phyloP scores from a whole-genome alignment of 2,329 filamentous ascomycete genomes.

The Davidsoniella eucalypti region DNA sequence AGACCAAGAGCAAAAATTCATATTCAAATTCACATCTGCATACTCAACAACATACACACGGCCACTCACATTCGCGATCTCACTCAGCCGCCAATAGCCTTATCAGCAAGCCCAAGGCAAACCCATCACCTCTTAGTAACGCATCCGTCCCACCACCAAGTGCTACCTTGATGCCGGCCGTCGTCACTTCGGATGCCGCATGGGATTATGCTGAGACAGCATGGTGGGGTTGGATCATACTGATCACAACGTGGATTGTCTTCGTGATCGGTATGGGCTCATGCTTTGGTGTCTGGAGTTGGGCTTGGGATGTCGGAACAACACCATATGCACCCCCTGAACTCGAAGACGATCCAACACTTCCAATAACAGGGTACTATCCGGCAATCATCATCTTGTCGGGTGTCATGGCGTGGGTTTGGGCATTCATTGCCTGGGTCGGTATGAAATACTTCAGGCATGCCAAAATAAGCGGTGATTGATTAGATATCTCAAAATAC shows the following conservation, averaged over 20 bases:
- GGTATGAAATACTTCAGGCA: conserved; percentile 99
- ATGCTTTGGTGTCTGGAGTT: conserved; percentile 88
- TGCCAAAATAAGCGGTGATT: conserved; percentile 67
- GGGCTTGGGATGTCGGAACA: conserved; percentile 97
- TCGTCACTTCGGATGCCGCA: conserved; percentile 31
- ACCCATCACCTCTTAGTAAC: conserved; percentile 6
- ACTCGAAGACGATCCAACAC: conserved; percentile 80
- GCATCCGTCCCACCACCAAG: conserved; percentile 5
- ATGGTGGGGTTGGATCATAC: conserved; percentile 94
- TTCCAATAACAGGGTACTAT: conserved; percentile 95
- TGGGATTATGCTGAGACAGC: conserved; percentile 93
- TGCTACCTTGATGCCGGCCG: conserved; percentile 18
- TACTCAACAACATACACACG: background rate
- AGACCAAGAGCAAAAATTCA: background rate
- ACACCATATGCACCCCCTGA: conserved; percentile 92
- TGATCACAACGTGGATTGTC: conserved; percentile 82
- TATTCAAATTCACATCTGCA: background rate
- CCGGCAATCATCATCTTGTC: conserved; percentile 81
- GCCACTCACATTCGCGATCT: background rate
- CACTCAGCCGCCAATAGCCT: background rate
- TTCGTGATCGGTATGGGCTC: conserved; percentile 96
- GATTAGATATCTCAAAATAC: conserved; percentile 13
- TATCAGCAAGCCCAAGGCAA: conserved; percentile 2
- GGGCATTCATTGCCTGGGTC: conserved; percentile 94
- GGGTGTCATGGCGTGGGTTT: conserved; percentile 95